phyloP scores from a whole-genome alignment of 768 basidiomycete genomes.

The Collybia nuda region DNA sequence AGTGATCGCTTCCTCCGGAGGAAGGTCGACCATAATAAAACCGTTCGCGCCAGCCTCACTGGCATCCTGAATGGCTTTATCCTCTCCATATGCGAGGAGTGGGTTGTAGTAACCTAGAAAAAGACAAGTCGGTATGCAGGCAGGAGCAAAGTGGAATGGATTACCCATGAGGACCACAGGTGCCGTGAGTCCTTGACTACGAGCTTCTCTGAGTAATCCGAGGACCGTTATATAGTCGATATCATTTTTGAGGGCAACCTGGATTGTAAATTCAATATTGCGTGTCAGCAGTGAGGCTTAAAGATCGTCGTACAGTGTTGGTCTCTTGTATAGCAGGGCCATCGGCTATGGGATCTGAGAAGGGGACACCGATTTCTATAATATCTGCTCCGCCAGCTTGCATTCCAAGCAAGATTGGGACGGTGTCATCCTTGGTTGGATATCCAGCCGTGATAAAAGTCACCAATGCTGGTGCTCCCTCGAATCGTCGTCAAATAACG shows the following conservation, averaged over 20 bases:
- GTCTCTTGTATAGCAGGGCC: slow-evolving; percentile 91
- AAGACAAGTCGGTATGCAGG: slow-evolving; percentile 6
- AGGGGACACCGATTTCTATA: slow-evolving; percentile 94
- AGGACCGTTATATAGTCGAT: slow-evolving; percentile 79
- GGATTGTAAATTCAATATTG: slow-evolving; percentile 9
- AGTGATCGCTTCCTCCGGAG: slow-evolving; percentile 91
- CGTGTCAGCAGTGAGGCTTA: background rate
- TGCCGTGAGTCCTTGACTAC: slow-evolving; percentile 75
- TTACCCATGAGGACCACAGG: slow-evolving; percentile 95
- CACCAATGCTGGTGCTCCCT: slow-evolving; percentile 66
- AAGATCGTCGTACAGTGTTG: slow-evolving; percentile 71
- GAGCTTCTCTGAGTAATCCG: slow-evolving; percentile 72
- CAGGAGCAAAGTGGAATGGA: slow-evolving; percentile 8
- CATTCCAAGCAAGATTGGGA: slow-evolving; percentile 87
- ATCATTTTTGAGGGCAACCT: slow-evolving; percentile 85
- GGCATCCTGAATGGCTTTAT: slow-evolving; percentile 89
- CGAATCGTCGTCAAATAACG: background rate
- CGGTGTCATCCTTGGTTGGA: slow-evolving; percentile 76
- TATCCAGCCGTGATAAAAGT: slow-evolving; percentile 96
- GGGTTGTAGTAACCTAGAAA: slow-evolving; percentile 94
- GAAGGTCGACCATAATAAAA: slow-evolving; percentile 96
- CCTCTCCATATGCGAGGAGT: slow-evolving; percentile 91
- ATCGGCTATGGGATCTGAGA: slow-evolving; percentile 96
- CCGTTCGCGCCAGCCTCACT: slow-evolving; percentile 91
- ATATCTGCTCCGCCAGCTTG: slow-evolving; percentile 92